A percentile compares a stretch with the other conserved stretches of the same genome.
Evolutionary conservation across 495 filamentous ascomycete species (phyloP).

Genomic region (Hyaloscypha variabilis): DNA sequence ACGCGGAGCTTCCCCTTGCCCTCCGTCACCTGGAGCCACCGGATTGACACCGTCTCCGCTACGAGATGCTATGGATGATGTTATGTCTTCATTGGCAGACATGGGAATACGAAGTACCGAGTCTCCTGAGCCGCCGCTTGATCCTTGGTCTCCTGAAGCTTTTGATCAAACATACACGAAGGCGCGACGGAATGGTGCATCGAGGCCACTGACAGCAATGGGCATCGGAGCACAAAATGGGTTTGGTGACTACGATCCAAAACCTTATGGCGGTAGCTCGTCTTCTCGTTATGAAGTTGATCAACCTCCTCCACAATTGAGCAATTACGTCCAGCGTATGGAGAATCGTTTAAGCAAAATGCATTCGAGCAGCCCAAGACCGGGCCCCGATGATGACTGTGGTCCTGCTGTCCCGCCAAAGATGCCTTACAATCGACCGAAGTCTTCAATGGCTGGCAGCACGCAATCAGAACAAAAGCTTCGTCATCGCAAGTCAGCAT

Average conservation of each 20-base stretch:
- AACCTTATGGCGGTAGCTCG: slow-evolving; percentile 39
- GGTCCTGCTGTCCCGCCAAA: slow-evolving; percentile 67
- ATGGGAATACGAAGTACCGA: slow-evolving; percentile 67
- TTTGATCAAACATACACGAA: slow-evolving; percentile 67
- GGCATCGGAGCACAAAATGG: slow-evolving; percentile 58
- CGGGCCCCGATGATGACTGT: slow-evolving; percentile 44
- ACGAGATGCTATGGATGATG: slow-evolving; percentile 94
- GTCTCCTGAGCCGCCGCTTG: slow-evolving; percentile 57
- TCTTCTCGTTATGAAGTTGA: slow-evolving; percentile 31
- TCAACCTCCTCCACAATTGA: slow-evolving; percentile 68
- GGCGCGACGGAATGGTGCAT: slow-evolving; percentile 33
- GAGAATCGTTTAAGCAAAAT: slow-evolving; percentile 76
- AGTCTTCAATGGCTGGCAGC: slow-evolving; percentile 47
- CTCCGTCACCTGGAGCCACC: slow-evolving; percentile 62
- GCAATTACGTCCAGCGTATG: slow-evolving; percentile 88
- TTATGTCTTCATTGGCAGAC: slow-evolving; percentile 93
- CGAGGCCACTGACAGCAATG: slow-evolving; percentile 71
- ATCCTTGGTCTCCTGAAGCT: slow-evolving; percentile 91
- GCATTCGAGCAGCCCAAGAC: slow-evolving; percentile 59
- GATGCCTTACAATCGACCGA: slow-evolving; percentile 46
- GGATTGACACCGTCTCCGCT: slow-evolving; percentile 89
- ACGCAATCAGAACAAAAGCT: slow-evolving; percentile 37
- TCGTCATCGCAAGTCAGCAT: slow-evolving; percentile 74
- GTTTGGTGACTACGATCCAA: slow-evolving; percentile 45
- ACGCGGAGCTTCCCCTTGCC: slow-evolving; percentile 52